Evolutionary conservation across 495 filamentous ascomycete genomes (phyloP).

Genomic region (Talaromyces wortmannii): DNA sequence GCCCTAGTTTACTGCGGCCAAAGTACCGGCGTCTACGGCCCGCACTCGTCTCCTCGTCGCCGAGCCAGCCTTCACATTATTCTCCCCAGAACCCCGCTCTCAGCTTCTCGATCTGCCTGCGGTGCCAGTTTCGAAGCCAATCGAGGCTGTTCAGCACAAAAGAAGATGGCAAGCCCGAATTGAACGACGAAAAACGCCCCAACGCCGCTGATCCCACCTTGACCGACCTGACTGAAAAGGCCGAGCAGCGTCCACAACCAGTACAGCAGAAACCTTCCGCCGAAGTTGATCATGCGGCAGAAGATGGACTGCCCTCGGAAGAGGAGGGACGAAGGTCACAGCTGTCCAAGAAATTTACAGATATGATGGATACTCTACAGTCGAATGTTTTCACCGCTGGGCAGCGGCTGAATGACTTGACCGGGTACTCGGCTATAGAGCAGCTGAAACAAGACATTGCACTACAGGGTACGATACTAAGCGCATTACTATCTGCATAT

Average conservation of each 20-base stretch:
- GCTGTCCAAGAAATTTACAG: conserved; percentile 64
- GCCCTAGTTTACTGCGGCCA: not conserved
- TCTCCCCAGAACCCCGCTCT: conserved; percentile 6
- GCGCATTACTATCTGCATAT: not conserved
- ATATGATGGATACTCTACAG: conserved; percentile 84
- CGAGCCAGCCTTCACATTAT: not conserved
- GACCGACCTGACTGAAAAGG: not conserved
- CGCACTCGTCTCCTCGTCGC: conserved; percentile 5
- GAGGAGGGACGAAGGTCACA: conserved; percentile 64
- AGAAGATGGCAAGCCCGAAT: conserved; percentile 7
- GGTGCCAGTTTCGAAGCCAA: conserved; percentile 32
- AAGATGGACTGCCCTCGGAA: conserved; percentile 61
- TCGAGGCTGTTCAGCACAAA: conserved; percentile 12
- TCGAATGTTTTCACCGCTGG: conserved; percentile 76
- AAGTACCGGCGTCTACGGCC: not conserved
- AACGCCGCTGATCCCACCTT: conserved; percentile 5
- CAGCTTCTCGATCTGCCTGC: conserved; percentile 30
- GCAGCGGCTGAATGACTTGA: conserved; percentile 85
- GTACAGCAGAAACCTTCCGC: not conserved
- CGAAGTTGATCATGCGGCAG: conserved; percentile 4
- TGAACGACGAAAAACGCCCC: conserved; percentile 11
- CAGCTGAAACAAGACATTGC: conserved; percentile 71
- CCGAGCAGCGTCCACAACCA: not conserved
- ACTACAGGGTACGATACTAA: conserved; percentile 42
- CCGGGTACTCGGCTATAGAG: conserved; percentile 92